Evolutionary conservation across 2,329 filamentous ascomycete genomes (phyloP).

Genomic region (Pyricularia grisea): DNA sequence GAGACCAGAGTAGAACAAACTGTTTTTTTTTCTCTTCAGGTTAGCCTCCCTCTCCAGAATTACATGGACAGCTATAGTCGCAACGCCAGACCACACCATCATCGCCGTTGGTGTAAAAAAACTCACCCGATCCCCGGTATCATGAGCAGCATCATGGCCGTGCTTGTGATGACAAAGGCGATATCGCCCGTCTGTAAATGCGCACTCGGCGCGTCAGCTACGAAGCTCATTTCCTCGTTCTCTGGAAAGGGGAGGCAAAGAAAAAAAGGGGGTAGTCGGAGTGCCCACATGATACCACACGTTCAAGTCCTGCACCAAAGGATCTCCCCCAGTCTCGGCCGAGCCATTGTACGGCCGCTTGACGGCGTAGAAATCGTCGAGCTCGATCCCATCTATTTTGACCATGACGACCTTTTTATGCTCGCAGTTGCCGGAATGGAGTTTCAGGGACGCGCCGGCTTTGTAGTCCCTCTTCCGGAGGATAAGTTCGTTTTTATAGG

Average conservation of each 20-base stretch:
- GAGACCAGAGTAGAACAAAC: constrained; percentile 90
- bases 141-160: constrained; percentile 82
- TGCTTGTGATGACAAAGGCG: constrained; percentile 67
- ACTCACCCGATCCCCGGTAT: constrained; percentile 74
- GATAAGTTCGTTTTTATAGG: too few species aligned
- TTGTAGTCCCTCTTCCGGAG: background rate
- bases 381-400: constrained; percentile 27
- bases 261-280: background rate
- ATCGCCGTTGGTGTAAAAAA: background rate
- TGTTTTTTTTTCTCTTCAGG: constrained; percentile 21
- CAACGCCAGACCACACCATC: too few species aligned
- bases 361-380: constrained; percentile 32
- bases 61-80: too few species aligned
- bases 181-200: constrained; percentile 62
- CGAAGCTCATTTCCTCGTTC: background rate
- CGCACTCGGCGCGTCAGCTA: constrained; percentile 2
- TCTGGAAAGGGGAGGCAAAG: background rate
- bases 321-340: constrained; percentile 55
- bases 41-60: background rate
- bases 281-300: constrained; percentile 60
- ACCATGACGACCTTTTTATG: constrained; percentile 17
- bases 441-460: background rate
- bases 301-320: constrained; percentile 60
- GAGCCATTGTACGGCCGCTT: constrained; percentile 57
- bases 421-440: background rate